phyloP scores from a whole-genome alignment of 148 eudicot species.

The Nepenthes mirabilis region DNA sequence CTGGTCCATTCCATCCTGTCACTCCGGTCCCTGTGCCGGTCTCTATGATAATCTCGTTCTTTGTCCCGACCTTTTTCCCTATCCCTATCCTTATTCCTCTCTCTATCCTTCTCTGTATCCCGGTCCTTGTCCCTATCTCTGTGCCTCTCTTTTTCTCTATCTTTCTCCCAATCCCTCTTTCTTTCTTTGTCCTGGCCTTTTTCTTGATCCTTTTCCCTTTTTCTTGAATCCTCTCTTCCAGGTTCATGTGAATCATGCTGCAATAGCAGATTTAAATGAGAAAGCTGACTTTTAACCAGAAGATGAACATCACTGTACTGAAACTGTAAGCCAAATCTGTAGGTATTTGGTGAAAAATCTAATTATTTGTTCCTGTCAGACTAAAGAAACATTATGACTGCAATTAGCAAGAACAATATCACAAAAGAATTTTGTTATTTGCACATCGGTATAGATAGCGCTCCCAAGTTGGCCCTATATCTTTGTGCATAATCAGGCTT shows the following conservation, averaged over 20 bases:
- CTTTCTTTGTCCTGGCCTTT: constrained; percentile 6
- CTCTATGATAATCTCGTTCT: constrained; percentile 50
- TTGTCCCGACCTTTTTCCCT: constrained; percentile 23
- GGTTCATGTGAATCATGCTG: constrained; percentile 48
- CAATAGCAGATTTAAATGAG: neutral
- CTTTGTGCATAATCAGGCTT: too few species aligned
- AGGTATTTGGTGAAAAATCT: too few species aligned
- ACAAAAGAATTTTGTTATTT: too few species aligned
- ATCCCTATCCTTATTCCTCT: constrained; percentile 22
- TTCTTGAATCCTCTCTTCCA: constrained; percentile 48
- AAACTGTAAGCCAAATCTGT: too few species aligned
- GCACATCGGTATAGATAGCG: too few species aligned
- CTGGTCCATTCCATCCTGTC: constrained; percentile 69
- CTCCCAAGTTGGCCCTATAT: too few species aligned
- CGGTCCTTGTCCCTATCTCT: constrained; percentile 21
- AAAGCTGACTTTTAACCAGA: too few species aligned
- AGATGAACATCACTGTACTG: too few species aligned
- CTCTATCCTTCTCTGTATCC: constrained; percentile 18
- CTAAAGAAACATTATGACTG: too few species aligned
- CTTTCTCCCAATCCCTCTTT: constrained; percentile 19
- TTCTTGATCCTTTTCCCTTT: constrained; percentile 16
- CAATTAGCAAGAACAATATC: too few species aligned
- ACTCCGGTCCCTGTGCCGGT: constrained; percentile 43
- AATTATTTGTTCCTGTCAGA: too few species aligned
- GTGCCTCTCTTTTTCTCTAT: constrained; percentile 21